These are phyloP conservation scores for Fusarium tjaetaba DNA, from an alignment of 2,329 filamentous ascomycete genomes.

Conservation along the genomic window DNA sequence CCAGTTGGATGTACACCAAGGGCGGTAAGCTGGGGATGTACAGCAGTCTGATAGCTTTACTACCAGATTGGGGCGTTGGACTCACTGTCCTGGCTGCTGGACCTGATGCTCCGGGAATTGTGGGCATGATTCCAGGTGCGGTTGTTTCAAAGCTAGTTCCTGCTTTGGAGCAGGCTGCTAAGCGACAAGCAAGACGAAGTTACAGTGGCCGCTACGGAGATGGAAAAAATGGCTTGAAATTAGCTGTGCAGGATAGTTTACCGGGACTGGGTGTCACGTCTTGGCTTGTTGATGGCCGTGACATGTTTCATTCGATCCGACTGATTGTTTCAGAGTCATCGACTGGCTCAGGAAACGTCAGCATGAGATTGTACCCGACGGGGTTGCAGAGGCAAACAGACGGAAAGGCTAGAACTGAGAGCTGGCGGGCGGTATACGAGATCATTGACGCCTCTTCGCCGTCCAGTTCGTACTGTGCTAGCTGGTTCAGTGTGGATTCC, in stretches of 20 bases:
- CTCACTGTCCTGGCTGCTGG: neutral
- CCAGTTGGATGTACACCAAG: neutral
- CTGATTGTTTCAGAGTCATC: neutral
- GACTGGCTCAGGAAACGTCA: neutral
- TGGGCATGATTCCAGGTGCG: neutral
- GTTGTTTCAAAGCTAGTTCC: neutral
- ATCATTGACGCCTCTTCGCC: neutral
- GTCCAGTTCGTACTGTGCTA: neutral
- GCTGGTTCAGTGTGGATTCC: neutral
- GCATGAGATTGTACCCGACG: neutral
- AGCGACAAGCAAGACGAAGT: neutral
- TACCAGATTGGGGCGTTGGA: neutral
- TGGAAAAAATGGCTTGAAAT: neutral
- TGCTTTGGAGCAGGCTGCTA: neutral
- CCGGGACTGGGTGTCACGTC: neutral
- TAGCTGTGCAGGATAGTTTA: neutral
- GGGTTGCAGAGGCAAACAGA: neutral
- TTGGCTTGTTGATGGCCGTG: neutral
- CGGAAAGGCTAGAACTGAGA: neutral
- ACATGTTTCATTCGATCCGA: neutral
- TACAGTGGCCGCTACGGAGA: neutral
- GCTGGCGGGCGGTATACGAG: neutral
- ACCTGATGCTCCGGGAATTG: neutral
- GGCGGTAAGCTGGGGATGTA: neutral
- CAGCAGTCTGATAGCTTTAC: neutral